phyloP scores from a whole-genome alignment of 768 basidiomycete species.

The Gyrodon lividus region DNA sequence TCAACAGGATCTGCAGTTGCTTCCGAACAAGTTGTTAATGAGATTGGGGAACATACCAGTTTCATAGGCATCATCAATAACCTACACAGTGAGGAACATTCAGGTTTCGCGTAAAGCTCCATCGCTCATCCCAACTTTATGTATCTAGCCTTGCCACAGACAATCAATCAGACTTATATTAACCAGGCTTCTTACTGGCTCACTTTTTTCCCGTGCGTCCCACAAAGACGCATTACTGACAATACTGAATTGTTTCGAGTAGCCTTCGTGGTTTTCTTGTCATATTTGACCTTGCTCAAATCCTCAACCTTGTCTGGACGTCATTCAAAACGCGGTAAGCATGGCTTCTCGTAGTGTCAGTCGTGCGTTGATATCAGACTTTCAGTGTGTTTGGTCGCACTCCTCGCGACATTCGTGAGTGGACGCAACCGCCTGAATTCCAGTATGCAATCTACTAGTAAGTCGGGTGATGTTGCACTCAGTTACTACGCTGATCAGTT shows the following conservation, averaged over 20 bases:
- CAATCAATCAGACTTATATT: constrained; percentile 86
- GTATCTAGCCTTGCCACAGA: constrained; percentile 64
- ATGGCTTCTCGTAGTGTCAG: background rate
- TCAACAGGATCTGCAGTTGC: constrained; percentile 24
- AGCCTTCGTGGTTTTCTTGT: constrained; percentile 93
- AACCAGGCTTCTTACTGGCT: constrained; percentile 91
- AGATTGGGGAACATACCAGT: constrained; percentile 48
- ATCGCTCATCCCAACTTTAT: constrained; percentile 2
- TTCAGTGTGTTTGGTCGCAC: constrained; percentile 79
- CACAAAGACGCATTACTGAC: background rate
- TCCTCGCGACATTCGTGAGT: constrained; percentile 85
- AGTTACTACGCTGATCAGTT: constrained; percentile 1
- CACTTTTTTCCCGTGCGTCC: constrained; percentile 86
- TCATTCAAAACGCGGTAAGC: constrained; percentile 79
- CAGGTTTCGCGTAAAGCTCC: background rate
- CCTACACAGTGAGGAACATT: constrained; percentile 38
- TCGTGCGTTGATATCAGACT: constrained; percentile 2
- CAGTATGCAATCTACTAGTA: constrained; percentile 84
- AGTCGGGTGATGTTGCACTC: constrained; percentile 28
- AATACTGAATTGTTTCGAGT: constrained; percentile 9
- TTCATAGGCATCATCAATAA: constrained; percentile 45
- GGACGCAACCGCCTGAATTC: constrained; percentile 88
- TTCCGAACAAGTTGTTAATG: constrained; percentile 41
- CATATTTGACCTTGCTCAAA: constrained; percentile 93
- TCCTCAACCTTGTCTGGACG: constrained; percentile 84